These are phyloP conservation scores for Pythium oligandrum DNA, from an alignment of 352 stramenopile genomes.

Conservation along the genomic window DNA sequence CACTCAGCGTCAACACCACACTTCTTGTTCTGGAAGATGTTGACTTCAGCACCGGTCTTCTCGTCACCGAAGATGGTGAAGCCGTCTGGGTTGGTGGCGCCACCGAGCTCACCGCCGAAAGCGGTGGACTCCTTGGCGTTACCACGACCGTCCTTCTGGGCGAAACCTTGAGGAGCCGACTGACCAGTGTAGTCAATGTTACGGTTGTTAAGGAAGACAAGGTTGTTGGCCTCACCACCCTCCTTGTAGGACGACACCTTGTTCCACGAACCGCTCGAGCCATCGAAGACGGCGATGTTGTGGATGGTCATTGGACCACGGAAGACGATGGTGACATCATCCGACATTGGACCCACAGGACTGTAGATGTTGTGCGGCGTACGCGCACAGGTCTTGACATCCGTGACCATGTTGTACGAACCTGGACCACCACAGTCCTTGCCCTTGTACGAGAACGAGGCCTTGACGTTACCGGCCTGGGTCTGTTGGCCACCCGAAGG, in stretches of 20 bases:
- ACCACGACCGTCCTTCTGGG: conserved; percentile 41
- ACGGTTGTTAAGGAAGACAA: conserved; percentile 84
- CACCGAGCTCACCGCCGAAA: conserved; percentile 50
- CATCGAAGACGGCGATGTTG: conserved; percentile 72
- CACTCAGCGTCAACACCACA: conserved; percentile 50
- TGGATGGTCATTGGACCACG: conserved; percentile 61
- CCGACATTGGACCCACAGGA: conserved; percentile 53
- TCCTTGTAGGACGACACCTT: conserved; percentile 69
- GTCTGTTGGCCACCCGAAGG: conserved; percentile 19
- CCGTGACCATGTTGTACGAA: conserved; percentile 66
- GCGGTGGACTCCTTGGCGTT: conserved; percentile 27
- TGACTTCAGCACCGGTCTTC: conserved; percentile 63
- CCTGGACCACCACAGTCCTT: conserved; percentile 45
- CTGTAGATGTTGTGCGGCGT: conserved; percentile 29
- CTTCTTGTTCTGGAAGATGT: conserved; percentile 64
- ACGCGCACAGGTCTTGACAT: conserved; percentile 53
- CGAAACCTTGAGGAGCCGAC: conserved; percentile 56
- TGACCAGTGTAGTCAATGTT: conserved; percentile 68
- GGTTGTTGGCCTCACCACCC: conserved; percentile 41
- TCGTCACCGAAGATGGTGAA: conserved; percentile 47
- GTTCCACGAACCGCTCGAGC: conserved; percentile 35
- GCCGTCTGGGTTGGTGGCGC: conserved; percentile 35
- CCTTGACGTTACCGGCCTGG: conserved; percentile 30
- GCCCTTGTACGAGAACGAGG: conserved; percentile 52
- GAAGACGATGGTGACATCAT: conserved; percentile 62